Evolutionary conservation across 352 stramenopile species (phyloP).

Genomic region (Pythium volutum): DNA sequence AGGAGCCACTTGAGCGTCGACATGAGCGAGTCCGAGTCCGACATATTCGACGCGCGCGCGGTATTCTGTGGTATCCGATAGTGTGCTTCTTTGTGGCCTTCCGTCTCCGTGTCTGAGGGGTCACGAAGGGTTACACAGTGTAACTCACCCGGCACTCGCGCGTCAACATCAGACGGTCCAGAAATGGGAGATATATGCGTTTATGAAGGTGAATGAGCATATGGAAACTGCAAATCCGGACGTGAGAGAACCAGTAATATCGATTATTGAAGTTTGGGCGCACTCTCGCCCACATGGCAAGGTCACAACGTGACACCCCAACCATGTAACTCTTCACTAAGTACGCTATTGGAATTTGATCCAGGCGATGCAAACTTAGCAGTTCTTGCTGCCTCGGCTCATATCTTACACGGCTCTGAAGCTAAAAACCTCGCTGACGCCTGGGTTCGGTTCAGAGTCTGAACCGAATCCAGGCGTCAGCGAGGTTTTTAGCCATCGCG

Average conservation of each 20-base stretch:
- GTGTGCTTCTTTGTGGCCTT: too few relatives aligned
- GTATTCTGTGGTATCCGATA: too few relatives aligned
- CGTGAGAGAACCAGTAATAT: neutral
- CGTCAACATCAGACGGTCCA: neutral
- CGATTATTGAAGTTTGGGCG: neutral
- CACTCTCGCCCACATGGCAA: neutral
- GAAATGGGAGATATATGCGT: neutral
- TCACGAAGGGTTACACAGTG: neutral
- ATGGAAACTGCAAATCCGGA: neutral
- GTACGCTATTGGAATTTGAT: neutral
- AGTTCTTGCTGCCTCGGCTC: conserved; percentile 12
- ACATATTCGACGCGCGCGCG: neutral
- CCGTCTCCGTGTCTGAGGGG: neutral
- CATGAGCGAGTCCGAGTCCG: conserved; percentile 16
- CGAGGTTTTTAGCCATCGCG: conserved; percentile 1
- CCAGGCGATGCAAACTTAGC: conserved; percentile 7
- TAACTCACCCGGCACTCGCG: neutral
- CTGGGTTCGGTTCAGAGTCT: too few relatives aligned
- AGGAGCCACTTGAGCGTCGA: conserved; percentile 23
- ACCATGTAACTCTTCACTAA: conserved; percentile 3
- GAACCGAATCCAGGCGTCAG: conserved; percentile 9
- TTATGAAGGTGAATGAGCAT: neutral
- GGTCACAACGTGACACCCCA: conserved; percentile 1
- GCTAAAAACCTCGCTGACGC: too few relatives aligned
- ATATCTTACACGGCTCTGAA: conserved; percentile 13